phyloP scores from a whole-genome alignment of 2,329 filamentous ascomycete species.

The Penicillium thymicola region DNA sequence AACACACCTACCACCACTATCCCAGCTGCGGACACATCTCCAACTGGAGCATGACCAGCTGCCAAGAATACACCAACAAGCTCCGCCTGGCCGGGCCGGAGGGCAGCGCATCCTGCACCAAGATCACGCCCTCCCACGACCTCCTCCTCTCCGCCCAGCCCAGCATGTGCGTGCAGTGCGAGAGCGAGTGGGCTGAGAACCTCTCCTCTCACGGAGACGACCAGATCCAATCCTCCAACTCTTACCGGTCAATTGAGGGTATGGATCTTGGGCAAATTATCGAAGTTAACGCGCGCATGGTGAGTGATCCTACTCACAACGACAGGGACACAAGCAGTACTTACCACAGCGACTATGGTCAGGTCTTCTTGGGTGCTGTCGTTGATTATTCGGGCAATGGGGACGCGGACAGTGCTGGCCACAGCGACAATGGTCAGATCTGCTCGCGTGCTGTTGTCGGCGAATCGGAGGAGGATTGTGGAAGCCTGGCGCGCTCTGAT shows the following conservation, averaged over 20 bases:
- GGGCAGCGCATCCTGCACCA: constrained; percentile 1
- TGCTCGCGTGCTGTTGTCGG: background rate
- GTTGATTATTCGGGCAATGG: background rate
- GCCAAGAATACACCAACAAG: constrained; percentile 19
- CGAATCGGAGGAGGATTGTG: background rate
- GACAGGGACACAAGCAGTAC: background rate
- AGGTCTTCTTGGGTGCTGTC: background rate
- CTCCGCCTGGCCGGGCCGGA: constrained; percentile 10
- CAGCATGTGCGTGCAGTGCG: constrained; percentile 15
- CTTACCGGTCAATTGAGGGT: constrained; percentile 7
- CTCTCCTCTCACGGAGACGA: background rate
- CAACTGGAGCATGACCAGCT: constrained; percentile 25
- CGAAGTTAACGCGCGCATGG: constrained; percentile 6
- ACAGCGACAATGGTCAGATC: constrained; percentile 2
- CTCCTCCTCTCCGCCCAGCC: background rate
- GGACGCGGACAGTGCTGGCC: background rate
- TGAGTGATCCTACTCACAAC: background rate
- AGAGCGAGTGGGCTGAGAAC: constrained; percentile 4
- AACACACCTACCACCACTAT: constrained; percentile 28
- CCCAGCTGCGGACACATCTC: constrained; percentile 29
- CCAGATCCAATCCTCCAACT: background rate
- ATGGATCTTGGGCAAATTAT: background rate
- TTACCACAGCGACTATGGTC: constrained; percentile 1
- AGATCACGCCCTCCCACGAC: constrained; percentile 12
- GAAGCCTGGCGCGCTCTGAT: background rate